Evolutionary conservation across 306 rosid genomes (phyloP).

Genomic region (Hippophae rhamnoides): DNA sequence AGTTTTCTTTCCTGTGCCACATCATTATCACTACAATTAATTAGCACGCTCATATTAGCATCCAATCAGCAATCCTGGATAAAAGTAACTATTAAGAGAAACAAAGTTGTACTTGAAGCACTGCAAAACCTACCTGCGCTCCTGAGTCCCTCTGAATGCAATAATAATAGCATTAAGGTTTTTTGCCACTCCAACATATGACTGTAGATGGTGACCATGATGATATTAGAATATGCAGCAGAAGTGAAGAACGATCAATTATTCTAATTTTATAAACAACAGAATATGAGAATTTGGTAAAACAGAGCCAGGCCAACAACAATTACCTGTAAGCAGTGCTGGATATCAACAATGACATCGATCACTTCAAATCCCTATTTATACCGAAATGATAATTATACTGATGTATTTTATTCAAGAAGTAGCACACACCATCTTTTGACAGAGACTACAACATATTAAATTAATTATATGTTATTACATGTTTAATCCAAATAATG

Average conservation of each 20-base stretch:
- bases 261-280: neutral
- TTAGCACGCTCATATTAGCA: slow-evolving; percentile 1
- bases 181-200: slow-evolving; percentile 77
- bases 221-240: slow-evolving; percentile 16
- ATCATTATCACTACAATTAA: neutral
- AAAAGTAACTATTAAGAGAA: neutral
- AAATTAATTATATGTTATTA: too few species aligned
- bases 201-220: slow-evolving; percentile 33
- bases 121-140: slow-evolving; percentile 48
- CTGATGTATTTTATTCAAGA: neutral
- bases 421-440: too few species aligned
- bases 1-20: too few species aligned
- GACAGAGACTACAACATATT: too few species aligned
- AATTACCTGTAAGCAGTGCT: slow-evolving; percentile 91
- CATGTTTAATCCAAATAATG: neutral
- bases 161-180: slow-evolving; percentile 71
- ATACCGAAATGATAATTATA: slow-evolving; percentile 25
- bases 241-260: neutral
- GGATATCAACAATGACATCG: slow-evolving; percentile 83
- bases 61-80: neutral
- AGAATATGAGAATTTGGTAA: neutral
- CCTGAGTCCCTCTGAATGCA: slow-evolving; percentile 97
- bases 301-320: slow-evolving; percentile 9
- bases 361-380: slow-evolving; percentile 88
- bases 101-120: neutral